Evolutionary conservation across 83 land plant genomes (phyloP), one percentile per base, ranked within the genome.

Genomic region (Isoetes engelmannii): DNA sequence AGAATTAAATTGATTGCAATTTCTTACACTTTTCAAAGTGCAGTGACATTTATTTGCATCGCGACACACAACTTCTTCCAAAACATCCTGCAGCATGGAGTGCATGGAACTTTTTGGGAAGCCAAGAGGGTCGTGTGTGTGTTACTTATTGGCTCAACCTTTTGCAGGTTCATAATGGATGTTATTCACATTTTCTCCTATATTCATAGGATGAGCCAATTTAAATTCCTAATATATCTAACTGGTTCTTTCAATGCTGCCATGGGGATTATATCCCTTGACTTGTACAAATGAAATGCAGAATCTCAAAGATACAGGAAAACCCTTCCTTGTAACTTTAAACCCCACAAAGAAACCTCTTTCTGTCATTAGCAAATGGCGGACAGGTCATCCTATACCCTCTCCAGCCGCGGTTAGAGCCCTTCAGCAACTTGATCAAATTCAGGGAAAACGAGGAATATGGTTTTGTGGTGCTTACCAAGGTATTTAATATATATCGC

Each of bases 381-480:
- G 69, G 9, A 94, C 91, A 7, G 78, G 93, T 53, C 97, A 94
- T 76, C 99, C 91, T 10, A 69, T 94, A 48, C 99, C 97, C 56
- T 84, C 99, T 15, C 89, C 88, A 59, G 90, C 86, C 65, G 93
- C 99, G 37, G 75, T 82, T 55, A 79, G 80, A 72, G 99, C 99
- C 55, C 69, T 86, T 20, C 74, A 79, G 61, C 81, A 88, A 70
- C 69, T 94, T 44, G 70, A 76, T 48, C 50, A 13, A 5, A 86
- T 94, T 19, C 99, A 94, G 71, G 99, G 99, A n/a, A 81, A 83
- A 70, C 84, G 99, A 68, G 82, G 87, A 68, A 82, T 94, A 12
- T 94, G 97, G 97, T 94, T 81, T 72, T 90, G 89, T 80, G 99
- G 99, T 44, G 97, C 99, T 65, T 94, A 94, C 74, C 93, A 86